These are phyloP conservation scores for Phytopythium boreale DNA, from an alignment of 352 stramenopile species.

Conservation along the genomic window DNA sequence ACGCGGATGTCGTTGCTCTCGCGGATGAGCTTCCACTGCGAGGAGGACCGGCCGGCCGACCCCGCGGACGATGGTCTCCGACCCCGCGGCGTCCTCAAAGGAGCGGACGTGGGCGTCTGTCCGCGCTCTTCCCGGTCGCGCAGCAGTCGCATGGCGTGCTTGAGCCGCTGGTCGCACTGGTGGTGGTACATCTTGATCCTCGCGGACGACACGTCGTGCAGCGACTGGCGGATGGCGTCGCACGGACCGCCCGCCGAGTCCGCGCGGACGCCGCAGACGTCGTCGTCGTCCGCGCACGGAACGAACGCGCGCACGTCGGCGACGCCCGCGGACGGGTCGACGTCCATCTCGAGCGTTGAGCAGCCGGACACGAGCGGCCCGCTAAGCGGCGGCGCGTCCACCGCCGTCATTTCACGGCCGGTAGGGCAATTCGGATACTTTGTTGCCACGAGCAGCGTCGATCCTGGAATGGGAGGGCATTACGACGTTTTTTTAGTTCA, in stretches of 20 bases:
- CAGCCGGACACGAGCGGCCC: conserved; percentile 23
- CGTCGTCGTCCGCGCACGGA: neutral
- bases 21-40: conserved; percentile 66
- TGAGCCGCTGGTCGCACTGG: conserved; percentile 37
- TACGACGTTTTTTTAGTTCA: neutral
- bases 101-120: conserved; percentile 9
- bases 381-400: conserved; percentile 9
- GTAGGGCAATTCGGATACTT: neutral
- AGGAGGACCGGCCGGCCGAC: conserved; percentile 2
- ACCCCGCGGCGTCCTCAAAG: neutral
- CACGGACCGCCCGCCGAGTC: neutral
- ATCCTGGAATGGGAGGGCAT: neutral
- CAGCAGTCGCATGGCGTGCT: conserved; percentile 39
- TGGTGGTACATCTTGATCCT: conserved; percentile 49
- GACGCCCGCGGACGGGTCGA: conserved; percentile 12
- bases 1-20: conserved; percentile 63
- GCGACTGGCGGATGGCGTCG: conserved; percentile 14
- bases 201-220: conserved; percentile 37
- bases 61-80: conserved; percentile 12
- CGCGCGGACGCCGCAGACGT: neutral
- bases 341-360: conserved; percentile 35
- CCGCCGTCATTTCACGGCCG: neutral
- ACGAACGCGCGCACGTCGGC: neutral
- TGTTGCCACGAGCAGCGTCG: neutral
- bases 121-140: conserved; percentile 46